These are phyloP conservation scores for Cordia subcordata DNA, from an alignment of 257 asterid genomes.

Conservation along the genomic window DNA sequence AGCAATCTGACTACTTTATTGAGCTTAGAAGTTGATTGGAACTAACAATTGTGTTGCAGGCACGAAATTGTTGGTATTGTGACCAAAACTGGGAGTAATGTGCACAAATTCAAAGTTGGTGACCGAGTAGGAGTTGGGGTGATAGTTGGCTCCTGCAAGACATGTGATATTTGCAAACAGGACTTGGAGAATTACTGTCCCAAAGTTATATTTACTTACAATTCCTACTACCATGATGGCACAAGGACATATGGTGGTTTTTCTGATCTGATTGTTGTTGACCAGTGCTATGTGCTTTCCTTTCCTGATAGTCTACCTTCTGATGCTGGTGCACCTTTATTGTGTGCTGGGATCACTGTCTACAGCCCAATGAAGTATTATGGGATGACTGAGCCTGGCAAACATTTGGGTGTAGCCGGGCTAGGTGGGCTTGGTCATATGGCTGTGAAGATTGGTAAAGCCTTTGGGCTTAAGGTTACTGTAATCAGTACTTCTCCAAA, in stretches of 20 bases:
- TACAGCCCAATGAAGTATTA: constrained; percentile 65
- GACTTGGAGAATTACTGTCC: constrained; percentile 58
- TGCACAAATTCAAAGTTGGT: constrained; percentile 44
- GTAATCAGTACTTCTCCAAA: constrained; percentile 54
- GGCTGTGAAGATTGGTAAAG: constrained; percentile 70
- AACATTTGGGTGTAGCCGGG: constrained; percentile 60
- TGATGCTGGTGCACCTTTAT: constrained; percentile 53
- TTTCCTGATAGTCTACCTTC: constrained; percentile 49
- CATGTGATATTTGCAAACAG: constrained; percentile 44
- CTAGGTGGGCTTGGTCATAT: constrained; percentile 75
- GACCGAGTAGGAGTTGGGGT: constrained; percentile 69
- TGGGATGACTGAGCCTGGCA: constrained; percentile 55
- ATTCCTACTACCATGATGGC: constrained; percentile 39
- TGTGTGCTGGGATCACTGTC: constrained; percentile 67
- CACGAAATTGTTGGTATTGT: constrained; percentile 69
- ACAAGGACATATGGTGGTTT: constrained; percentile 60
- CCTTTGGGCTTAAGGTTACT: constrained; percentile 59
- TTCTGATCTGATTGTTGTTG: constrained; percentile 48
- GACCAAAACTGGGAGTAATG: constrained; percentile 40
- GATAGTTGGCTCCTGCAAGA: constrained; percentile 49
- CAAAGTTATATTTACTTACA: constrained; percentile 37
- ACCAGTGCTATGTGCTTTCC: constrained; percentile 49
- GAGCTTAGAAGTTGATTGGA: neutral
- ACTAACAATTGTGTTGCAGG: constrained; percentile 26
- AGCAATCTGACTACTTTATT: neutral